Evolutionary conservation across 345 rosid genomes (phyloP), one percentile per base, ranked within the genome.

Genomic region (Durio zibethinus): DNA sequence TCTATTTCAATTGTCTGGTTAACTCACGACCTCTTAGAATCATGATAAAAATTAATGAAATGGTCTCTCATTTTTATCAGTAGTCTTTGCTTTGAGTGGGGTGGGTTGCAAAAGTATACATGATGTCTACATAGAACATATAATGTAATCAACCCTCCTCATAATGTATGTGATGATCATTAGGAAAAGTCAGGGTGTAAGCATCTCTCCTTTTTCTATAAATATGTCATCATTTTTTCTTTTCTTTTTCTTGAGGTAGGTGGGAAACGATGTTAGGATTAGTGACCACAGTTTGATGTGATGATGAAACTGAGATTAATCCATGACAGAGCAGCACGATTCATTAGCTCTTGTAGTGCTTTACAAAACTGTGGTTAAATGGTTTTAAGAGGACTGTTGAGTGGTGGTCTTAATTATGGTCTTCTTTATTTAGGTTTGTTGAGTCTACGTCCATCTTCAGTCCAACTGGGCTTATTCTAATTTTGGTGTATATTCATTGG

Each of bases 291-390:
- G 42, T 52, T 71, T 1, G 10, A 20, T 40, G 43, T 52, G 59
- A 36, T 20, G 20, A 20, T 50, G 29, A 71, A 62, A 71, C 31
- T 71, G 74, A 71, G 60, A 50, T 50, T 71, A 14, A 71, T 50
- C 7, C 61, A 50, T 52, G 43, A 50, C 60, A 16, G 10, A 29
- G 59, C 23, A 47, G 40, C 42, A 31, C 5, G 43, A 27, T 71
- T 29, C 74, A 48, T 70, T 59, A 69, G 56, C 21, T 23, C 54
- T 25, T 68, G 54, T 43, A 12, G 73, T 68, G 35, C 10, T 68
- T 23, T 42, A 36, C 4, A 33, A 16, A 63, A 63, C 21, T 38
- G 5, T n/a, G 48, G 38, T 4, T 38, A 35, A 63, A 63, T 31
- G 38, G 21, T 62, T 31, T 62, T 62, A 31, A 62, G 40, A 62